Evolutionary conservation across 768 basidiomycete species (phyloP), one percentile per base, ranked within the genome.

Genomic region (Leccinum aurantiacum): DNA sequence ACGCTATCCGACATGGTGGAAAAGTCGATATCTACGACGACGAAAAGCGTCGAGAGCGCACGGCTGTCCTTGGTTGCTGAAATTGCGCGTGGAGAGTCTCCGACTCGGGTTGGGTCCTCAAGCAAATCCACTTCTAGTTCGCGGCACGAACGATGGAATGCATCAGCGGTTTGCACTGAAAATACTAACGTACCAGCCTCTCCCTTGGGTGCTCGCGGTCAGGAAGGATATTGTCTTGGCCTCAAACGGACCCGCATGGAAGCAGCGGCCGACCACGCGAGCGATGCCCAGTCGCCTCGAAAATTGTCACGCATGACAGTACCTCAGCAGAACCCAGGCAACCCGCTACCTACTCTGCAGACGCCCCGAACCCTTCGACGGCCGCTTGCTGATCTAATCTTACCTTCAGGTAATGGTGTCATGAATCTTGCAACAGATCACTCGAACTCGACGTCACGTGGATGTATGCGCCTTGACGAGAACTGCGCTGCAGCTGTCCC

Each of bases 171-270:
- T 19, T 35, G 19, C 17, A 19, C 57, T 14, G 54, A 31, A 31
- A 59, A 64, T 6, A 44, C 22, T 2, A 7, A 57, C 29, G 2
- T 7, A 0, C 33, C 38, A 9, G 29, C 17, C 52, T 62, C 67
- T 1, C 69, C 67, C 3, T 58, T 57, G 60, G 61, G 57, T 10
- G 29, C 25, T 19, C 59, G 56, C 3, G 7, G 37, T 54, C 57
- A 17, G 2, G 59, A 54, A 8, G 54, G 38, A 54, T 27, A 37
- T 56, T 51, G 1, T 2, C 27, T 5, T 3, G 48, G 38, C 31
- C 50, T 53, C 22, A 70, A 70, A 48, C 63, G 67, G 4, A 27
- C 62, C 6, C 61, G 62, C 19, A 10, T 63, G n/a, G 66, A 70
- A 46, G 56, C 60, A 41, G 2, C 31, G 24, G 19, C 31, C 3